Evolutionary conservation across 768 basidiomycete species (phyloP), one percentile per base, ranked within the genome.

Genomic region (Lyophyllum shimeji): DNA sequence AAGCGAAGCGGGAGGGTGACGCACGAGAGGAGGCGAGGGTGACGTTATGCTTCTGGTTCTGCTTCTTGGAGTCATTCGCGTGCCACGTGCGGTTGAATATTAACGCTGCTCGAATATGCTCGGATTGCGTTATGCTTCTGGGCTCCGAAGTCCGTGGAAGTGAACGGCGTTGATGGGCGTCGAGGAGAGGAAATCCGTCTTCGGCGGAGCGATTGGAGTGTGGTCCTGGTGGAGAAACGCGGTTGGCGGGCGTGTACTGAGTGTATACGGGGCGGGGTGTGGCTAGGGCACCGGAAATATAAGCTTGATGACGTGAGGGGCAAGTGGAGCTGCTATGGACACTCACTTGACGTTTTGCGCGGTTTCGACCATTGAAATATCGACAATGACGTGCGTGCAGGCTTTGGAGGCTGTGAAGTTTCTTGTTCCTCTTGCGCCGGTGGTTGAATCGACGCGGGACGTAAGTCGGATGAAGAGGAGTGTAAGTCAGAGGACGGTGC

Each of bases 31-130:
- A 37, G 27, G 7, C 39, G 21, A 13, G 43, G 27, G 7, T 45
- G 21, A 13, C 47, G n/a, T 40, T 60, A 46, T 5, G 24, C 52
- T 60, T 56, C 51, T 46, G 48, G 25, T 27, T 56, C 51, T 46
- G 48, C 24, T 27, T 17, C 52, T 56, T 56, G 39, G 7, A 7
- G 1, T 37, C 33, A 49, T 15, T 12, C 20, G 29, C 20, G 17
- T 49, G 18, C 21, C 50, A 53, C 52, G 48, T 43, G 50, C 31
- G 55, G 13, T 39, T 51, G 43, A n/a, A 45, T 44, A 7, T 59
- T 29, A 45, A 21, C 25, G 33, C 43, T 49, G 40, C 34, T 31
- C 52, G 31, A 50, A 37, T 20, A 25, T 34, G 11, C n/a, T 13
- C 46, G 21, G 50, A 42, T 34, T 25, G 44, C 21, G 47, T 46